Conservation (phyloP, 495 filamentous ascomycete genomes). For the Symbiotaphrina buchneri region DNA sequence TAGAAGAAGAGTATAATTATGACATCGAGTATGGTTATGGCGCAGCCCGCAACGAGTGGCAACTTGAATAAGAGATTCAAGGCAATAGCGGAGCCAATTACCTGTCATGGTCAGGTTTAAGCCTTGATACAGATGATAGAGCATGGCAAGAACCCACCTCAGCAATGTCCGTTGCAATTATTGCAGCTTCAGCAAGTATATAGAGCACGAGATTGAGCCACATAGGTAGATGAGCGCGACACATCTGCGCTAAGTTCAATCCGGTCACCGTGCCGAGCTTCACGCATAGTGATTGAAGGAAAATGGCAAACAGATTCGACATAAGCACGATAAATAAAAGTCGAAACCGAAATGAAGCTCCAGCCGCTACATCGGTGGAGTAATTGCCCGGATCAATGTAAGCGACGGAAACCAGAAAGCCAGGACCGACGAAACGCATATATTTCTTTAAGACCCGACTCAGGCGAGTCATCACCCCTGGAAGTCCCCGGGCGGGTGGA, state of each 20-base stretch:
- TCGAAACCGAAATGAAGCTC: slow-evolving; percentile 15
- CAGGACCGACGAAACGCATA: slow-evolving; percentile 60
- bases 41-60: slow-evolving; percentile 70
- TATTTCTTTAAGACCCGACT: slow-evolving; percentile 32
- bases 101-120: slow-evolving; percentile 19
- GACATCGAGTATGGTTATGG: slow-evolving; percentile 66
- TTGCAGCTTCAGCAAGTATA: slow-evolving; percentile 53
- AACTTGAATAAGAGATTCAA: slow-evolving; percentile 63
- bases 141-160: slow-evolving; percentile 25
- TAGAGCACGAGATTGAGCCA: slow-evolving; percentile 63
- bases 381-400: slow-evolving; percentile 77
- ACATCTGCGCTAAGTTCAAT: slow-evolving; percentile 59
- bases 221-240: slow-evolving; percentile 46
- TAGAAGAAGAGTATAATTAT: slow-evolving; percentile 75
- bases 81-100: slow-evolving; percentile 82
- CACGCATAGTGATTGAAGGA: slow-evolving; percentile 62
- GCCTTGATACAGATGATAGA: slow-evolving; percentile 1
- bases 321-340: slow-evolving; percentile 53
- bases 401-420: slow-evolving; percentile 32
- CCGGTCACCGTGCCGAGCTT: slow-evolving; percentile 76
- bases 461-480: too few species aligned
- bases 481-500: too few species aligned
- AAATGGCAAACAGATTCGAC: slow-evolving; percentile 68
- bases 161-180: slow-evolving; percentile 78
- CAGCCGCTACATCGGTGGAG: slow-evolving; percentile 54